Evolutionary conservation across 1,284 basidiomycete genomes (phyloP).

Genomic region (Peniophora sp.): DNA sequence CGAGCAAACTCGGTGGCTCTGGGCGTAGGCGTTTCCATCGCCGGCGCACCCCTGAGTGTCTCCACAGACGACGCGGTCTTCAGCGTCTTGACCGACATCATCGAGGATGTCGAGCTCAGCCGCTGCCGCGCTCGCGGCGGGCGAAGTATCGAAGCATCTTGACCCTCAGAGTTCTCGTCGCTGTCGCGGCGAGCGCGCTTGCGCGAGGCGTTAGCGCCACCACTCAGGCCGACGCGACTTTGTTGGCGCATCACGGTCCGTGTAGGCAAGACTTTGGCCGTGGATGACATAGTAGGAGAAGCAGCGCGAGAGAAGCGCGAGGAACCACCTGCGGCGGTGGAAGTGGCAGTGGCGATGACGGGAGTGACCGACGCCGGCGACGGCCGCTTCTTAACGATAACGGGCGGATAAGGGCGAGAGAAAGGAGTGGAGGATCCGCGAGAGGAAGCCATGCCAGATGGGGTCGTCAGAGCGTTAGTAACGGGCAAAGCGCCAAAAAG

Average conservation of each 20-base stretch:
- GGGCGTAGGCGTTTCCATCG: slow-evolving; percentile 1
- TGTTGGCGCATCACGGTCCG: too few species aligned
- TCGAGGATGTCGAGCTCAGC: slow-evolving; percentile 12
- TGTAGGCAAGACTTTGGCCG: too few species aligned
- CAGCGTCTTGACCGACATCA: neutral
- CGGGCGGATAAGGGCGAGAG: slow-evolving; percentile 9
- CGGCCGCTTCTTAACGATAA: slow-evolving; percentile 7
- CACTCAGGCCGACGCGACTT: too few species aligned
- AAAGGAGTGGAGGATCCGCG: slow-evolving; percentile 1
- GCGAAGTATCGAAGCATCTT: slow-evolving; percentile 1
- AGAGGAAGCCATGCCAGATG: slow-evolving; percentile 10
- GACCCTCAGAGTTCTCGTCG: slow-evolving; percentile 10
- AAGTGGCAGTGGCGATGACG: slow-evolving; percentile 5
- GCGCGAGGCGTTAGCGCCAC: neutral
- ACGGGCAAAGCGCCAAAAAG: neutral
- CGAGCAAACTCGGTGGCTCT: too few species aligned
- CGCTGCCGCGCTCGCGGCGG: slow-evolving; percentile 11
- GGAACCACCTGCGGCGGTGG: neutral
- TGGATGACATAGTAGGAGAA: too few species aligned
- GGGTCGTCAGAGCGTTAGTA: slow-evolving; percentile 3
- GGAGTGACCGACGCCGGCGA: slow-evolving; percentile 7
- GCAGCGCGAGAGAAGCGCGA: too few species aligned
- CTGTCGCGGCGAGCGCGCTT: slow-evolving; percentile 12
- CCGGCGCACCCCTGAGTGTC: slow-evolving; percentile 8
- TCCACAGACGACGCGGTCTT: neutral